Evolutionary conservation across 2,329 filamentous ascomycete species (phyloP).

Genomic region (Aureobasidium sp.): DNA sequence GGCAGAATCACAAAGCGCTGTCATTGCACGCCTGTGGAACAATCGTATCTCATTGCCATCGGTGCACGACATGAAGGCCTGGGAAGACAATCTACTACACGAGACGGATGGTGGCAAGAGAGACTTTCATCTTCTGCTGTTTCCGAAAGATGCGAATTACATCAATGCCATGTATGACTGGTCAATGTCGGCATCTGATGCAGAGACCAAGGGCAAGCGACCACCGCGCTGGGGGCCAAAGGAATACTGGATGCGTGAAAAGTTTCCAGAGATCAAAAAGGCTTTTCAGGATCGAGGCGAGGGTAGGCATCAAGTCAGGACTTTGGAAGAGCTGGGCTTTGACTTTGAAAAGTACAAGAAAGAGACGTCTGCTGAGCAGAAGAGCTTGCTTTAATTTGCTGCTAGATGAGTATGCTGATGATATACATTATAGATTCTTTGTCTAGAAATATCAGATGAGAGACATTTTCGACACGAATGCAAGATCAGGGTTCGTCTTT

Average conservation of each 20-base stretch:
- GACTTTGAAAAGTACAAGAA: constrained; percentile 26
- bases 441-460: too few species aligned
- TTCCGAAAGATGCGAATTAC: constrained; percentile 57
- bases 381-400: constrained; percentile 13
- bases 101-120: constrained; percentile 40
- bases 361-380: constrained; percentile 18
- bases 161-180: constrained; percentile 61
- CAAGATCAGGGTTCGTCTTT: too few species aligned
- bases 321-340: constrained; percentile 60
- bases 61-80: constrained; percentile 54
- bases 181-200: constrained; percentile 38
- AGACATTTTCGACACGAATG: too few species aligned
- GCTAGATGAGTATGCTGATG: not conserved
- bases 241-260: constrained; percentile 61
- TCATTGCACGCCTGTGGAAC: constrained; percentile 69
- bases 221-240: constrained; percentile 64
- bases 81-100: constrained; percentile 45
- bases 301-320: constrained; percentile 46
- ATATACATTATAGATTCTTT: too few species aligned
- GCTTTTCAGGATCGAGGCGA: constrained; percentile 60
- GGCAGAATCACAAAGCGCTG: constrained; percentile 68
- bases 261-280: constrained; percentile 61
- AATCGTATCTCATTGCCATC: constrained; percentile 59
- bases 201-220: constrained; percentile 48
- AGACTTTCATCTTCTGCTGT: constrained; percentile 47